Conservation (phyloP, 768 basidiomycete species). For the Pleurotus eryngii region DNA sequence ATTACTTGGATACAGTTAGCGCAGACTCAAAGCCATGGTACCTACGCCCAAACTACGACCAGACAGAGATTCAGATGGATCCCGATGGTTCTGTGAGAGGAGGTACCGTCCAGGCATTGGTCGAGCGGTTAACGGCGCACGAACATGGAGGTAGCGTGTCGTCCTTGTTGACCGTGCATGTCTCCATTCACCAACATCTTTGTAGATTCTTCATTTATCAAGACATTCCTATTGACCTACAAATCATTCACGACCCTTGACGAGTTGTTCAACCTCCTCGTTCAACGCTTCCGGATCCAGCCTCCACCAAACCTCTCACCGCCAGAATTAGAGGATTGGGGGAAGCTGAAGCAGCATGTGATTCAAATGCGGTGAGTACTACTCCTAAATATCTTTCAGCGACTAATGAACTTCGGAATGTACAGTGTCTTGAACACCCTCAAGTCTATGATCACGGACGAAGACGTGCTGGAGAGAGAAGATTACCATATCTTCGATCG, state of each 20-base stretch:
- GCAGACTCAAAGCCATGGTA: constrained; percentile 72
- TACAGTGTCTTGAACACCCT: constrained; percentile 85
- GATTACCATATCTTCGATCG: constrained; percentile 78
- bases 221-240: constrained; percentile 94
- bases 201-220: constrained; percentile 74
- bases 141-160: constrained; percentile 68
- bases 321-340: constrained; percentile 75
- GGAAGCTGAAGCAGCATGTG: constrained; percentile 77
- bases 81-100: constrained; percentile 80
- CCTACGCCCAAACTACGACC: constrained; percentile 75
- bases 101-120: constrained; percentile 81
- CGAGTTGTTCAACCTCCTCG: constrained; percentile 78
- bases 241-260: constrained; percentile 88
- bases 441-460: constrained; percentile 84
- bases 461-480: constrained; percentile 81
- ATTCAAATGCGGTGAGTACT: constrained; percentile 77
- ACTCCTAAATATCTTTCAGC: background rate
- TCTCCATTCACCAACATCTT: background rate
- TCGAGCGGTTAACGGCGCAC: constrained; percentile 89
- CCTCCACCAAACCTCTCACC: constrained; percentile 65
- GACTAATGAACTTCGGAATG: background rate
- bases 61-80: constrained; percentile 81
- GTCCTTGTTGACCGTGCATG: background rate
- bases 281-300: constrained; percentile 74
- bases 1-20: constrained; percentile 40